Conservation (phyloP, 164 flowering plant species). For the Tetracentron sinense region DNA sequence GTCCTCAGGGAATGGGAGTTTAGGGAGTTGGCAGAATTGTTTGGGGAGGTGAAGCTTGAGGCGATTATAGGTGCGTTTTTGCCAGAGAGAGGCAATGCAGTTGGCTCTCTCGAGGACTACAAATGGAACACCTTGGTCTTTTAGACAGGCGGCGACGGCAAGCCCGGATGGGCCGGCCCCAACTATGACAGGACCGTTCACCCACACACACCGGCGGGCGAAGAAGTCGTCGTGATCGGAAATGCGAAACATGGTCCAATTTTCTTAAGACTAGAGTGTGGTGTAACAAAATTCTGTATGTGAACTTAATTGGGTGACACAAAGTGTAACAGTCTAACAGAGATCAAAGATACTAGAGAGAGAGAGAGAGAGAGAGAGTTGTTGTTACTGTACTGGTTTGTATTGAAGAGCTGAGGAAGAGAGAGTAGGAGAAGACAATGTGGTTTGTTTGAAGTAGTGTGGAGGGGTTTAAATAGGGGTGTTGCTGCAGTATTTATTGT, state of each 20-base stretch:
- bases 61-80: no score
- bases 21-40: no score
- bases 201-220: constrained; percentile 44
- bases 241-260: constrained; percentile 33
- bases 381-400: background rate
- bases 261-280: no score
- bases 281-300: no score
- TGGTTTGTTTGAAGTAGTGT: constrained; percentile 23
- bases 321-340: no score
- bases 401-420: background rate
- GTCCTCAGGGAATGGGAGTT: constrained; percentile 59
- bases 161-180: no score
- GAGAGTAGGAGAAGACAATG: constrained; percentile 8
- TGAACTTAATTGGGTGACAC: no score
- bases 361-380: background rate
- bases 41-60: no score
- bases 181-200: no score
- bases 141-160: constrained; percentile 61
- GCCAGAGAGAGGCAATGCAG: constrained; percentile 93
- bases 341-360: constrained; percentile 5
- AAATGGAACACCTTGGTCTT: no score
- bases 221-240: constrained; percentile 27
- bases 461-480: constrained; percentile 41
- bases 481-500: constrained; percentile 22
- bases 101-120: constrained; percentile 66